phyloP scores from a whole-genome alignment of 495 filamentous ascomycete species.

The Gamarada debralockiae region DNA sequence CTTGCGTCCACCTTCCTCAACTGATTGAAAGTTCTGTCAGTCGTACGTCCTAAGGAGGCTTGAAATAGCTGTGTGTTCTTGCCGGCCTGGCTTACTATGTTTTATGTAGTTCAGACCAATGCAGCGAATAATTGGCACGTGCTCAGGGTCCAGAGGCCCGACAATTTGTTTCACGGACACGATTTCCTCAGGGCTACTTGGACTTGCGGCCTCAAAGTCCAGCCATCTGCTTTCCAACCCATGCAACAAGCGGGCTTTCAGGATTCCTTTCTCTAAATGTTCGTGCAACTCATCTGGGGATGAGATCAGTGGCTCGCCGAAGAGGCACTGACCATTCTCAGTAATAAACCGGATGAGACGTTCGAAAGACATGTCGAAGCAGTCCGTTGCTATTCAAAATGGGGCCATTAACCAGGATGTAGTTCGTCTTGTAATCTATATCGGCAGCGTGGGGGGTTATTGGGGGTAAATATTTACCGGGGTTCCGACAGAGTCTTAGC shows the following conservation, averaged over 20 bases:
- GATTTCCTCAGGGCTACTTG: constrained; percentile 12
- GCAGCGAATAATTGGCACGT: constrained; percentile 35
- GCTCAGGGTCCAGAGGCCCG: constrained; percentile 26
- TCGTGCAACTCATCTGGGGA: background rate
- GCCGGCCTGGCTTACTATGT: constrained; percentile 29
- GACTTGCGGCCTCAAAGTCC: no score
- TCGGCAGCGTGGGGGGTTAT: background rate
- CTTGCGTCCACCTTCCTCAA: constrained; percentile 42
- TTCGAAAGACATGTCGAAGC: background rate
- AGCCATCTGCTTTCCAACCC: background rate
- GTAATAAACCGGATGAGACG: background rate
- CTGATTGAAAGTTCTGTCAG: no score
- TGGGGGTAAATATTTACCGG: background rate
- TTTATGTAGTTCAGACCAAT: constrained; percentile 37
- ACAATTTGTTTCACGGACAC: constrained; percentile 29
- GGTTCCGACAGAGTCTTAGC: no score
- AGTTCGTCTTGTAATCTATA: background rate
- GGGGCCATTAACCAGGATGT: background rate
- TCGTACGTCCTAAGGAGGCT: background rate
- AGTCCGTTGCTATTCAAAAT: background rate
- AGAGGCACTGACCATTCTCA: background rate
- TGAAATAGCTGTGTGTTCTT: background rate
- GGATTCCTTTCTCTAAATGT: no score
- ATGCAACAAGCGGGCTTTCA: background rate
- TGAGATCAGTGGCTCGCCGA: background rate